Base-by-base conservation (phyloP, 2,329 filamentous ascomycete species). In the Neonectria ditissima region DNA sequence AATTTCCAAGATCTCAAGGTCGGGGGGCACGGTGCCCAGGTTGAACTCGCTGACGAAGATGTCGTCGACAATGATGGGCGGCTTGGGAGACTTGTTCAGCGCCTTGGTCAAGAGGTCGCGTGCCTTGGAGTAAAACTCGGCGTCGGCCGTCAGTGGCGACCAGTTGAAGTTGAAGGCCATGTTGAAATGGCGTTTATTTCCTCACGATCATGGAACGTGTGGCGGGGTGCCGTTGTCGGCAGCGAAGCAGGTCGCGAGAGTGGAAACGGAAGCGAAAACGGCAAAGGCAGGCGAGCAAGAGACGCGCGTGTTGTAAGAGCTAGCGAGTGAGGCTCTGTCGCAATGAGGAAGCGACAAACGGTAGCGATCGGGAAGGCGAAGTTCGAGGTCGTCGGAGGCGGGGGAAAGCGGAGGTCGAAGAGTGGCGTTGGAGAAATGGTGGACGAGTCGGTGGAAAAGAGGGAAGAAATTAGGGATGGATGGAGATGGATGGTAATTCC, bases 131-230 rank as follows among this genome's bases (percentile, higher is more conserved):
- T 95, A 95, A 80, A 96, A 96, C 73, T 90, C 88, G 75, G 93
- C 95, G 83, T 98, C 96, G 77, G 95, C 95, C 82, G 97, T 96
- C 70, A 99, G 87, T 77, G 96, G 96, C 87, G 94, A 97, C 96
- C 96, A 99, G 93, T 98, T 98, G 92, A 99, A 99, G 86, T 98
- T 98, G 92, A 99, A 99, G 73, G 96, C 96, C 96, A 99, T 99
- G 81, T 82, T 85, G 80, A 81, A 80, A 82, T 82, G 80, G 81
- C 82, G 68, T 69, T 75, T 69, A 74, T 70, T 57, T 71, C 71
- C 71, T 74, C 73, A 73, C 68, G 64, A 75, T 72, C 79, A 80
- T 80, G 70, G 68, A 72, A 69, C 55, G 66, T 63, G 66, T 55
- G 65, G 63, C 45, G 55, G 68, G 65, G 69, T 57, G 71, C 73